Evolutionary conservation across 495 filamentous ascomycete species (phyloP).

Genomic region (Daldinia bambusicola): DNA sequence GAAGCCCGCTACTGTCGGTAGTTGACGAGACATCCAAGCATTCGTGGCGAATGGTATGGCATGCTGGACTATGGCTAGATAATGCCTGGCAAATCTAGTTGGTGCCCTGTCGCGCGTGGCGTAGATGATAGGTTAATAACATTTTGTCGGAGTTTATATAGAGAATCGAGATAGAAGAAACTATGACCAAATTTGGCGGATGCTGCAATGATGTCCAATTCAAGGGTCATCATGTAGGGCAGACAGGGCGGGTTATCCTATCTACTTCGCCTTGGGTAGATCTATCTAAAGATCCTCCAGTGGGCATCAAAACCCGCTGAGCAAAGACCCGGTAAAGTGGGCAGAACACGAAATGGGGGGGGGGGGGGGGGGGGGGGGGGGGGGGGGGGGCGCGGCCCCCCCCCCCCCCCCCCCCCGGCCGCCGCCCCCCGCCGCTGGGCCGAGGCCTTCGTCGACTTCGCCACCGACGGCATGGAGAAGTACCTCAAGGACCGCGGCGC

Average conservation of each 20-base stretch:
- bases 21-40: conserved; percentile 23
- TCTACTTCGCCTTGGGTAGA: conserved; percentile 31
- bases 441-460: conserved; percentile 64
- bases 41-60: conserved; percentile 28
- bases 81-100: conserved; percentile 39
- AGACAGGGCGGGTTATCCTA: background rate
- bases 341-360: conserved; percentile 29
- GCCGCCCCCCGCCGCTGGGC: conserved; percentile 63
- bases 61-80: conserved; percentile 20
- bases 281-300: conserved; percentile 33
- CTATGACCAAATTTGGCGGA: conserved; percentile 25
- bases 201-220: conserved; percentile 39
- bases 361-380: no score
- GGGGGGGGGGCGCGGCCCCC: no score
- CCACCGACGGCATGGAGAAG: conserved; percentile 58
- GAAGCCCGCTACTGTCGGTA: conserved; percentile 30
- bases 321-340: conserved; percentile 15
- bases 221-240: conserved; percentile 18
- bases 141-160: conserved; percentile 29
- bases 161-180: conserved; percentile 20
- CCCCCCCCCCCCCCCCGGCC: no score
- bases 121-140: conserved; percentile 44
- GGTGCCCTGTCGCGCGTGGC: conserved; percentile 32
- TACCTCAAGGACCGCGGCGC: conserved; percentile 59
- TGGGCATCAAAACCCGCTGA: conserved; percentile 18